phyloP scores from a whole-genome alignment of 345 rosid species.

The Draba incana region DNA sequence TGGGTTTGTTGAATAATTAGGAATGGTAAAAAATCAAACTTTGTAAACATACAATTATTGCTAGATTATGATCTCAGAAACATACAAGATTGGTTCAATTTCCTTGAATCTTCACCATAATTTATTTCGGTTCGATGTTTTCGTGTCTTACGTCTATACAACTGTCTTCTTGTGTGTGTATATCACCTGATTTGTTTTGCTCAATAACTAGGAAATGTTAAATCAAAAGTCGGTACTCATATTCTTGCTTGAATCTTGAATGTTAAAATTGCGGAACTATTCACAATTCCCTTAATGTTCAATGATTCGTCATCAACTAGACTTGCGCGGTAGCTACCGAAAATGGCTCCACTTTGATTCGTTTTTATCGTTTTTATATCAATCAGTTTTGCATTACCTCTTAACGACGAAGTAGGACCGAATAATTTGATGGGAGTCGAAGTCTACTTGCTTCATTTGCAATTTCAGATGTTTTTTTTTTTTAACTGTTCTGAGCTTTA shows the following conservation, averaged over 20 bases:
- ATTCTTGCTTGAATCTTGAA: not conserved
- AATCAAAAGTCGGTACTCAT: not conserved
- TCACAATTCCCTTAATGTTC: not conserved
- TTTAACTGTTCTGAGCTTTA: not conserved
- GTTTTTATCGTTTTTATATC: no score
- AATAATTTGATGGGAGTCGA: no score
- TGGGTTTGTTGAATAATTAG: not conserved
- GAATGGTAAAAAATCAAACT: not conserved
- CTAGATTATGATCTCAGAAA: not conserved
- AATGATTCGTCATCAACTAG: not conserved
- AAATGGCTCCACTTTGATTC: no score
- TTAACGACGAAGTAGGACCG: no score
- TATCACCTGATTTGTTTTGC: not conserved
- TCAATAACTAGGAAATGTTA: not conserved
- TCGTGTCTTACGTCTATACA: no score
- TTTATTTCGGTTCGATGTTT: not conserved
- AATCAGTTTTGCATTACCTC: no score
- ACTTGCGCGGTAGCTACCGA: no score
- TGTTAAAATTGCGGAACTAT: not conserved
- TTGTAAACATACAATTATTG: no score
- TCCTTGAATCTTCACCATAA: not conserved
- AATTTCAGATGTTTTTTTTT: not conserved
- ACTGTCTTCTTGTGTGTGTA: no score
- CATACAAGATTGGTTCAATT: not conserved
- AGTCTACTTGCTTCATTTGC: not conserved